A percentile compares a stretch with the other conserved stretches of the same genome.
These are phyloP conservation scores for Chlorella ohadii DNA, from an alignment of 139 green algal species.

Conservation along the genomic window DNA sequence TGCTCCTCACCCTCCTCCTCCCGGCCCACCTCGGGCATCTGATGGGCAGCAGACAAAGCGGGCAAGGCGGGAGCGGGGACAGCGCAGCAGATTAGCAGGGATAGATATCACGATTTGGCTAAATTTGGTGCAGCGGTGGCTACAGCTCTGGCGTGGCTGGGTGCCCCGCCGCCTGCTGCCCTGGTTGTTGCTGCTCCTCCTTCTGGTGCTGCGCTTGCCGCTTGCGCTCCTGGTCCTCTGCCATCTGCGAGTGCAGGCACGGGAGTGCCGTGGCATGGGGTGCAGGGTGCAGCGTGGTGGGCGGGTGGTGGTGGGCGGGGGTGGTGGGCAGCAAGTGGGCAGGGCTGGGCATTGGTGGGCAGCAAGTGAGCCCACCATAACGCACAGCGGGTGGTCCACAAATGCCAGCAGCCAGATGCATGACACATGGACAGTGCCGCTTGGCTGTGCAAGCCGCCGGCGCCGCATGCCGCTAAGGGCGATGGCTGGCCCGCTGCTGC, in stretches of 20 bases:
- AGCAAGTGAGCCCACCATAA: too few species aligned
- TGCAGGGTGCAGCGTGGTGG: background rate
- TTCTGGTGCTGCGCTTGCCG: background rate
- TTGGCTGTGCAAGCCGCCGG: background rate
- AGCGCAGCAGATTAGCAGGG: background rate
- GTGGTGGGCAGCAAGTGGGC: background rate
- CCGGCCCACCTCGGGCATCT: constrained; percentile 8
- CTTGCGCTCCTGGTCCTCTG: background rate
- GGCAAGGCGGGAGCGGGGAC: background rate
- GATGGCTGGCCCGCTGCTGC: background rate
- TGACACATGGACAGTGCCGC: background rate
- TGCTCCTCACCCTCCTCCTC: background rate
- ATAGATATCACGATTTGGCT: background rate
- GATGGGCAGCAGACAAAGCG: background rate
- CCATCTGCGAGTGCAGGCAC: background rate
- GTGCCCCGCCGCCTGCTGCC: background rate
- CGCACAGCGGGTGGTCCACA: too few species aligned
- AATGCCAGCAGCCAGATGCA: too few species aligned
- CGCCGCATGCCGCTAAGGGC: background rate
- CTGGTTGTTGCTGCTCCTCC: background rate
- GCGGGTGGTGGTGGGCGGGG: background rate
- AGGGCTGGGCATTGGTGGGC: background rate
- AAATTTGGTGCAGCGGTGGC: background rate
- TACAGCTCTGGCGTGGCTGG: background rate
- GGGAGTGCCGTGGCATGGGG: background rate